Base-by-base conservation (phyloP, 345 rosid species). In the Populus tremula region DNA sequence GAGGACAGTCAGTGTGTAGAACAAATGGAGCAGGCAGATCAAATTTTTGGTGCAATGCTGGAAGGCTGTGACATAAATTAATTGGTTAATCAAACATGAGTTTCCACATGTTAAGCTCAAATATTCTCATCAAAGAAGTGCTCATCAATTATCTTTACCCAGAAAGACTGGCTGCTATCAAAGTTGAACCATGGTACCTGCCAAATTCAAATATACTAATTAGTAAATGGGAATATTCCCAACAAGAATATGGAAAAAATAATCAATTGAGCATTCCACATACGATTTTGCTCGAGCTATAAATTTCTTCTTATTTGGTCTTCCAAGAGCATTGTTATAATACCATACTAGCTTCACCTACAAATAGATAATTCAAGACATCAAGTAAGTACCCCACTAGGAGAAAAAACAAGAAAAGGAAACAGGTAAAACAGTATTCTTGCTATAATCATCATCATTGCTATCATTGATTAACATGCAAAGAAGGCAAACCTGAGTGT, bases 11-110 rank as follows among this genome's bases (percentile, higher is more conserved):
- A 16, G 98, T 91, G 72, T 96, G 97, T 72, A 92, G 67, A 65
- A 96, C 94, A 79, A 96, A 96, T 23, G 97, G 98, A 72, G 97
- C 97, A 11, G 99, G 98, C 77, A 96, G 87, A 87, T 96, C 99
- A 86, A 96, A 96, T 45, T 91, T 91, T 63, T 94, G 96, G 80
- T 96, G 99, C 85, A 93, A 70, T 11, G 95, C 89, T 11, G 98
- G 93, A 81, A 96, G 92, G 49, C 97, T 96, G 87, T 78, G 71
- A 79, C 10, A 69, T 54, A 43, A 66, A 59, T 75, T 74, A 47
- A 72, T 56, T 69, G 7, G 69, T 77, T 67, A 73, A 62, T 69
- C 36, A 17, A 72, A 50, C 25, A 21, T 29, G 65, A 62, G 47
- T 56, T 79, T 65, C 36, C 36, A 72, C 35, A 63, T 43, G 67